Evolutionary conservation across 768 basidiomycete species (phyloP).

Genomic region (Pleurotus sapidus): DNA sequence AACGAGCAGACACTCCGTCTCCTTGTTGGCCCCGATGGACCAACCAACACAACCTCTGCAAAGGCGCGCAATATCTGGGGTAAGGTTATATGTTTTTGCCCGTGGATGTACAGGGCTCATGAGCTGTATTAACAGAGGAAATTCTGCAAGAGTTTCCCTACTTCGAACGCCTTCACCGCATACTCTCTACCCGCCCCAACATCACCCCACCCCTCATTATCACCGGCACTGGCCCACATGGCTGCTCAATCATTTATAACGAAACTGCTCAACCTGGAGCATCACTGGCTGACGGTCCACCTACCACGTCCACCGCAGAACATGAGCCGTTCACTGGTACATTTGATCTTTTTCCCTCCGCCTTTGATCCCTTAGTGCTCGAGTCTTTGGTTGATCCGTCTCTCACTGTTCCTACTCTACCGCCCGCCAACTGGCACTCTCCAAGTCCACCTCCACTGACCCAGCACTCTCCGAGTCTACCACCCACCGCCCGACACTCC

Average conservation of each 20-base stretch:
- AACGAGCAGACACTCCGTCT: too few relatives aligned
- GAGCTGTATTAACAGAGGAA: conserved; percentile 2
- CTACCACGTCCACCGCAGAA: neutral
- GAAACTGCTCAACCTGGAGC: too few relatives aligned
- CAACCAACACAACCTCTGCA: conserved; percentile 11
- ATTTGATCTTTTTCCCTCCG: neutral
- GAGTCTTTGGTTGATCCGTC: too few relatives aligned
- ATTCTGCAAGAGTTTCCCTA: conserved; percentile 14
- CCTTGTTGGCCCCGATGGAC: conserved; percentile 3
- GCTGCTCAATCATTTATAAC: conserved; percentile 9
- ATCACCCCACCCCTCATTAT: conserved; percentile 16
- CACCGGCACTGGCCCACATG: conserved; percentile 19
- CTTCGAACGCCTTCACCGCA: conserved; percentile 11
- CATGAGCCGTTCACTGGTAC: neutral
- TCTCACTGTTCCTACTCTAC: too few relatives aligned
- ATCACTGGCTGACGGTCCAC: neutral
- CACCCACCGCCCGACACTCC: too few relatives aligned
- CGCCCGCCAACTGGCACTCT: too few relatives aligned
- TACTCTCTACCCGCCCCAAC: conserved; percentile 13
- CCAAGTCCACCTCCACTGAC: too few relatives aligned
- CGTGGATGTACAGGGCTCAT: too few relatives aligned
- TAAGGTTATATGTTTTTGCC: neutral
- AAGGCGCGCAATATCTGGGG: conserved; percentile 15
- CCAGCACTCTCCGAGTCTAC: too few relatives aligned
- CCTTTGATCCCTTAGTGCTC: too few relatives aligned